Evolutionary conservation across 768 basidiomycete genomes (phyloP).

Genomic region (Pleurotus eryngii): DNA sequence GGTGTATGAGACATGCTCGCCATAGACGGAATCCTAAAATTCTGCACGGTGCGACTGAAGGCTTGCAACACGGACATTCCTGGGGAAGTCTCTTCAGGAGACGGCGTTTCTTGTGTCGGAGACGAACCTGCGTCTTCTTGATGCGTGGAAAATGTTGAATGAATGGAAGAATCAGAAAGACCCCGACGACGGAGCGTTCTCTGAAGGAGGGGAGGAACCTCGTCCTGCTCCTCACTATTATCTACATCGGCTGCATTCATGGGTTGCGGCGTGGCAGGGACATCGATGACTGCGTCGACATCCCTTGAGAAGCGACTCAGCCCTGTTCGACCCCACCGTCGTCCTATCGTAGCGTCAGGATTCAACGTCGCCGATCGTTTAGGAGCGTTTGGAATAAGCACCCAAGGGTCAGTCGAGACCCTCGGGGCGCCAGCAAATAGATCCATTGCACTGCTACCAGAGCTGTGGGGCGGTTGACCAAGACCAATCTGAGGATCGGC

Average conservation of each 20-base stretch:
- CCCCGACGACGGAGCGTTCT: slow-evolving; percentile 75
- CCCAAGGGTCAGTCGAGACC: slow-evolving; percentile 62
- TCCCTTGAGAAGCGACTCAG: slow-evolving; percentile 51
- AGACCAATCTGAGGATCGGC: not conserved
- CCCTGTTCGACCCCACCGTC: slow-evolving; percentile 13
- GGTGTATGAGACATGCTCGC: not conserved
- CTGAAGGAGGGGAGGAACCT: slow-evolving; percentile 53
- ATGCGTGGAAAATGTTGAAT: slow-evolving; percentile 72
- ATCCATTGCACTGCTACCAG: slow-evolving; percentile 54
- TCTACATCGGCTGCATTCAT: slow-evolving; percentile 20
- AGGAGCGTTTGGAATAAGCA: slow-evolving; percentile 51
- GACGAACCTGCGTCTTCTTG: slow-evolving; percentile 27
- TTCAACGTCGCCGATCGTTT: slow-evolving; percentile 18
- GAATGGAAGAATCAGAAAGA: slow-evolving; percentile 90
- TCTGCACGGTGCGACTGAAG: slow-evolving; percentile 52
- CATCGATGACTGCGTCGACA: slow-evolving; percentile 78
- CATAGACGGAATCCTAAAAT: slow-evolving; percentile 27
- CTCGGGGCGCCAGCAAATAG: slow-evolving; percentile 91
- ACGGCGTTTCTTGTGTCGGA: not conserved
- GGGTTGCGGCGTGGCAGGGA: slow-evolving; percentile 24
- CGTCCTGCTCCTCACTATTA: slow-evolving; percentile 38
- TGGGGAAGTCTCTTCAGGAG: not conserved
- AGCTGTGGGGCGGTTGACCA: not conserved
- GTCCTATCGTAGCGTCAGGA: slow-evolving; percentile 21
- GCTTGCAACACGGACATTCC: slow-evolving; percentile 52